phyloP scores from a whole-genome alignment of 495 filamentous ascomycete species.

The Acidomyces sp. region DNA sequence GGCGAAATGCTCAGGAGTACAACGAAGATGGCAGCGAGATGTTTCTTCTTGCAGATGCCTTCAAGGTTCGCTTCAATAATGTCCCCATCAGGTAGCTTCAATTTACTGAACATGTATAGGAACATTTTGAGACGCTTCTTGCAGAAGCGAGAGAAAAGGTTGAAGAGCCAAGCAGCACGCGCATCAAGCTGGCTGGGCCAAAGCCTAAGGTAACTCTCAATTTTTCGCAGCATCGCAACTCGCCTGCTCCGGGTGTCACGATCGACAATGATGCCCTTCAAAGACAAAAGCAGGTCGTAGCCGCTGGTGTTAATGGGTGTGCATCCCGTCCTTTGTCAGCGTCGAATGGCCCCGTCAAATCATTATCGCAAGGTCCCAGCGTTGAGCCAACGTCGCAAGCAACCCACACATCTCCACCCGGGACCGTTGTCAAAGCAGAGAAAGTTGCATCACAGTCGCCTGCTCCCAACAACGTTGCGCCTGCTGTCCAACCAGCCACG shows the following conservation, averaged over 20 bases:
- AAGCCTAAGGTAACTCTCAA: slow-evolving; percentile 20
- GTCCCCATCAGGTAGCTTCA: neutral
- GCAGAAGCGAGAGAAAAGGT: slow-evolving; percentile 49
- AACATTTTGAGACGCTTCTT: slow-evolving; percentile 50
- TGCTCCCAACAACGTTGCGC: slow-evolving; percentile 22
- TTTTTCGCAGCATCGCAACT: slow-evolving; percentile 15
- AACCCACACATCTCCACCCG: slow-evolving; percentile 20
- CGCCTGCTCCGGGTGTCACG: slow-evolving; percentile 27
- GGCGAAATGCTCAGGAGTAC: slow-evolving; percentile 74
- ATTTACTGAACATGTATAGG: slow-evolving; percentile 7
- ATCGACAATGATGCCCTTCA: slow-evolving; percentile 39
- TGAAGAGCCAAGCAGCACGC: slow-evolving; percentile 52
- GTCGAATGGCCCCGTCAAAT: slow-evolving; percentile 11
- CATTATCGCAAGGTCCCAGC: slow-evolving; percentile 21
- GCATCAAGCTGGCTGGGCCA: slow-evolving; percentile 48
- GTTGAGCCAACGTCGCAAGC: slow-evolving; percentile 14
- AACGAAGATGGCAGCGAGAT: slow-evolving; percentile 83
- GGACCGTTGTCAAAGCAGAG: slow-evolving; percentile 24
- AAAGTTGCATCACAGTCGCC: slow-evolving; percentile 23
- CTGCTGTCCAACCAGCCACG: slow-evolving; percentile 4
- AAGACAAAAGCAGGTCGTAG: slow-evolving; percentile 37
- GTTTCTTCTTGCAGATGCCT: slow-evolving; percentile 51
- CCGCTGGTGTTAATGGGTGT: slow-evolving; percentile 34
- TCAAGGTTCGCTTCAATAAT: slow-evolving; percentile 45
- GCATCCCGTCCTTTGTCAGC: slow-evolving; percentile 21